phyloP scores from a whole-genome alignment of 768 basidiomycete species.

The Auriscalpium orientale region DNA sequence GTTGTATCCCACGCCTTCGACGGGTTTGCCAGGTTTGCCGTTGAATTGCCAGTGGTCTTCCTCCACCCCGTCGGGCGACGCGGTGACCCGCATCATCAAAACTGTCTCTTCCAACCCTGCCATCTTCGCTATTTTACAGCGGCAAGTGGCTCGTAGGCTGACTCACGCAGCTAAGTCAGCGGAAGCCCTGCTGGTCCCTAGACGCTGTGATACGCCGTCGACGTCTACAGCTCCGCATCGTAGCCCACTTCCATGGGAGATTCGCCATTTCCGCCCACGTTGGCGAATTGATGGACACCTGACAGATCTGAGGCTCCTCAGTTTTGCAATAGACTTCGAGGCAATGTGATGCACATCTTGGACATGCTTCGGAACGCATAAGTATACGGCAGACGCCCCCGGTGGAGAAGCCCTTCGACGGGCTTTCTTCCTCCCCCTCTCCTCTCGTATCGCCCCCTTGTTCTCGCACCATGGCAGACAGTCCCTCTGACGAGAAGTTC shows the following conservation, averaged over 20 bases:
- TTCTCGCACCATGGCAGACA: background rate
- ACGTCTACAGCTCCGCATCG: background rate
- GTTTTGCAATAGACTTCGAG: no score
- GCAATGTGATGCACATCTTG: no score
- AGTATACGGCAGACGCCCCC: no score
- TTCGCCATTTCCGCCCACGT: no score
- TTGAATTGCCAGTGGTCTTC: background rate
- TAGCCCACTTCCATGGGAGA: background rate
- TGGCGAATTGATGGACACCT: no score
- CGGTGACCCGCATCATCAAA: background rate
- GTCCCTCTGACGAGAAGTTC: background rate
- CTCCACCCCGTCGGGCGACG: background rate
- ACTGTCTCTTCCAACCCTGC: background rate
- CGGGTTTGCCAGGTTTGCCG: no score
- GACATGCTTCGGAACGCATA: no score
- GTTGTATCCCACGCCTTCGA: background rate
- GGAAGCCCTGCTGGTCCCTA: background rate
- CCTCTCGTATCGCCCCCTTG: background rate
- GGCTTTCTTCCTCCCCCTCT: background rate
- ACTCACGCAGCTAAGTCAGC: background rate
- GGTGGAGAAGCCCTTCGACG: no score
- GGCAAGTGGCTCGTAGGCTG: background rate
- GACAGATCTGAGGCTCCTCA: no score
- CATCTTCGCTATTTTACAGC: background rate
- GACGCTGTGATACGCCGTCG: background rate